Conservation (phyloP, 306 rosid genomes). For the Crataegus laevigata region DNA sequence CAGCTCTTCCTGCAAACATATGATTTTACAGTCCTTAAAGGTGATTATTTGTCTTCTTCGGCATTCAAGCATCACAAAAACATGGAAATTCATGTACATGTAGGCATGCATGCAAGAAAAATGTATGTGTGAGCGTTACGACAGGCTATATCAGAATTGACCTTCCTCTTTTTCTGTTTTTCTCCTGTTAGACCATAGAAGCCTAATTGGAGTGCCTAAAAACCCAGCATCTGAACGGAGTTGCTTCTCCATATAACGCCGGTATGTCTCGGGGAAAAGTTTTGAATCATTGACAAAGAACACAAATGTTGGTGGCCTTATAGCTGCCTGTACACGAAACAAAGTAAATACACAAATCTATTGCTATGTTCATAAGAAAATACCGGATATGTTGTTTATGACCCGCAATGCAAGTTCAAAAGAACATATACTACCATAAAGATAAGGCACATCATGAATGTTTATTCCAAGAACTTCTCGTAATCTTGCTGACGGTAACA, state of each 20-base stretch:
- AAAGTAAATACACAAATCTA: neutral
- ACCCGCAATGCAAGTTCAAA: neutral
- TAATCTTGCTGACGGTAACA: neutral
- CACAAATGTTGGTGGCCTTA: slow-evolving; percentile 93
- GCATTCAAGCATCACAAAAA: neutral
- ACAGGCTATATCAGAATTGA: slow-evolving; percentile 20
- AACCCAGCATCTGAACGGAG: slow-evolving; percentile 83
- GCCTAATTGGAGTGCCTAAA: slow-evolving; percentile 82
- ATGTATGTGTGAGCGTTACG: neutral
- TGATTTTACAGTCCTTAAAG: neutral
- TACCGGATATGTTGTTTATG: neutral
- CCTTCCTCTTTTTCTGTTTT: slow-evolving; percentile 67
- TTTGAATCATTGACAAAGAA: slow-evolving; percentile 92
- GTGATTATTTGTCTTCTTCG: neutral
- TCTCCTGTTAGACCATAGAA: slow-evolving; percentile 82
- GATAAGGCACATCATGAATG: neutral
- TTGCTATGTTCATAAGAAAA: neutral
- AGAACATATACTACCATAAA: neutral
- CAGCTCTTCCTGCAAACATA: slow-evolving; percentile 47
- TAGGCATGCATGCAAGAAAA: neutral
- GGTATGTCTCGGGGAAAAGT: slow-evolving; percentile 81
- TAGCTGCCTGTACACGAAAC: slow-evolving; percentile 69
- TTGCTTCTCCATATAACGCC: slow-evolving; percentile 89
- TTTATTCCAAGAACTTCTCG: neutral
- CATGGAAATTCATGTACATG: neutral